Conservation (phyloP, 2,329 filamentous ascomycete species). For the Tolypocladium sp. region DNA sequence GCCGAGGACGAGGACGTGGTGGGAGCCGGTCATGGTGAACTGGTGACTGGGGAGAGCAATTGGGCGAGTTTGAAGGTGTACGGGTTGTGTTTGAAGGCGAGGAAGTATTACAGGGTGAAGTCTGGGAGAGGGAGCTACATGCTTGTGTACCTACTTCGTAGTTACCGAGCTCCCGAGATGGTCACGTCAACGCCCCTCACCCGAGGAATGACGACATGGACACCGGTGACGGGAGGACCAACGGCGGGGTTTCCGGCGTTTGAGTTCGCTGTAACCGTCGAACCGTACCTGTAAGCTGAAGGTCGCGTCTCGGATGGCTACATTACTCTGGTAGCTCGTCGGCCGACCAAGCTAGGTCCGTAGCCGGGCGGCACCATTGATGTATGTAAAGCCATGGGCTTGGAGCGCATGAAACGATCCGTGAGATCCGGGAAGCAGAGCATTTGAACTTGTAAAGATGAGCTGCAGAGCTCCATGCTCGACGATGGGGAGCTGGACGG, state of each 20-base stretch:
- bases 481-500: background rate
- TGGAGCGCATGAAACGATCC: background rate
- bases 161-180: background rate
- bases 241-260: background rate
- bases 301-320: background rate
- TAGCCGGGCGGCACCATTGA: background rate
- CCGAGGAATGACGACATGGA: background rate
- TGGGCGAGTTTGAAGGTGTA: background rate
- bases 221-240: background rate
- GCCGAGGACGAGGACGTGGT: conserved; percentile 63
- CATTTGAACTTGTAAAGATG: background rate
- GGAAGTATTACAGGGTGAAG: background rate
- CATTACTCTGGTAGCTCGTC: background rate
- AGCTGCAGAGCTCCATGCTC: background rate
- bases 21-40: conserved; percentile 19
- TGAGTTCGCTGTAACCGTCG: background rate
- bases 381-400: background rate
- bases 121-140: background rate
- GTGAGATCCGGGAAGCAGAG: background rate
- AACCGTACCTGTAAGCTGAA: background rate
- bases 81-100: background rate
- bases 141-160: background rate
- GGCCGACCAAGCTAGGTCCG: background rate
- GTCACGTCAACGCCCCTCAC: background rate
- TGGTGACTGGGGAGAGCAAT: no score